Percentiles rank a stretch among this genome's conserved stretches.
phyloP scores from a whole-genome alignment of 192 early-diverging fungal species.

The Geosiphon pyriformis region DNA sequence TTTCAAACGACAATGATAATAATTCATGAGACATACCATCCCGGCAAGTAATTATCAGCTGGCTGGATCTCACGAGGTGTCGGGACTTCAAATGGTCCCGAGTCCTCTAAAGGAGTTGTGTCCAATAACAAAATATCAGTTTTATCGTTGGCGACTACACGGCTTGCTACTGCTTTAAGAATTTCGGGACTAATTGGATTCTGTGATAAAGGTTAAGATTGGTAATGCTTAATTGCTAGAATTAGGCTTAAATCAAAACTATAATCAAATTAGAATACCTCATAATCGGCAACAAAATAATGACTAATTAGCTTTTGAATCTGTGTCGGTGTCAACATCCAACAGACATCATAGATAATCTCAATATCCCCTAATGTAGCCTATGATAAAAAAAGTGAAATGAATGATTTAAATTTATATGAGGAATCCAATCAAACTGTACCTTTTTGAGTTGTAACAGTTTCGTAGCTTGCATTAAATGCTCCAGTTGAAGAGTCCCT shows the following conservation, averaged over 20 bases:
- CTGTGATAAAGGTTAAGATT: conserved; percentile 26
- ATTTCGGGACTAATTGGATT: conserved; percentile 81
- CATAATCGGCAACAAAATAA: conserved; percentile 95
- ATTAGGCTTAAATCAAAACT: conserved; percentile 12
- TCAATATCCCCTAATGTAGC: conserved; percentile 80
- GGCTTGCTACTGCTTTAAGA: conserved; percentile 80
- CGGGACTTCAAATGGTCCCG: conserved; percentile 42
- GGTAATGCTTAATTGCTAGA: too few species aligned
- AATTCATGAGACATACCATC: conserved; percentile 35
- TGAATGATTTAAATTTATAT: conserved; percentile 10
- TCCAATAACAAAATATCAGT: conserved; percentile 86
- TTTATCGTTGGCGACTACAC: conserved; percentile 84
- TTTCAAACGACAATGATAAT: too few species aligned
- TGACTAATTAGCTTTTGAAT: conserved; percentile 96
- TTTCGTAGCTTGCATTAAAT: conserved; percentile 94
- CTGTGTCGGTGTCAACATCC: conserved; percentile 91
- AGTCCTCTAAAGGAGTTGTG: conserved; percentile 59
- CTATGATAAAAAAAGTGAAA: conserved; percentile 30
- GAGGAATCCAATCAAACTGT: conserved; percentile 28
- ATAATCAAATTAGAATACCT: conserved; percentile 45
- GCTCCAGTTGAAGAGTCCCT: conserved; percentile 84
- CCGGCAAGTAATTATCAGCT: conserved; percentile 39
- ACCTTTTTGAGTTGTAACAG: conserved; percentile 93
- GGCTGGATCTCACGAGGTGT: background rate
- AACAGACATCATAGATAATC: conserved; percentile 98